Evolutionary conservation across 202 grass and related monocot genomes (phyloP), one percentile per base, ranked within the genome.

Genomic region (Cymbopogon flexuosus): DNA sequence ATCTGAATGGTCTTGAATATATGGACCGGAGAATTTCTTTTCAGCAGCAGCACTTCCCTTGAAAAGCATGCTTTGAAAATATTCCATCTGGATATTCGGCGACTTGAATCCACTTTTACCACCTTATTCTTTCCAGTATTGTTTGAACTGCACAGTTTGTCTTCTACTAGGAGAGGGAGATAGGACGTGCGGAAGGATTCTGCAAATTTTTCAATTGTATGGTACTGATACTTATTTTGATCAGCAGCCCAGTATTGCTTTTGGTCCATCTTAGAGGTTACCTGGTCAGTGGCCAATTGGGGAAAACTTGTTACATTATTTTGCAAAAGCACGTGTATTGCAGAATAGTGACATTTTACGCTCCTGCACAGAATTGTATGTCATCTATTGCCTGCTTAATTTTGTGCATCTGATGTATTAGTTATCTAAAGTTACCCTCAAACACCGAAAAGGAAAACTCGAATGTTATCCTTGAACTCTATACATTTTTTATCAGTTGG

Each of bases 1-100:
- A 98, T 95, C 68, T 98, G 96, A 80, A 98, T 82, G 64, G 70
- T 86, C 81, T 95, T 98, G 90, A 98, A 98, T 82, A 98, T 88
- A 73, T 98, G 96, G 66, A 95, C 70, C 3, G 96, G 84, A 36
- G 88, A 98, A 51, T 95, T 98, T 80, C 92, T 87, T 71, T 91
- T 98, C 34, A 93, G 68, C 27, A 95, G 86, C 65, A 98, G 74
- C 21, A 91, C 58, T 83, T 98, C 96, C 81, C 92, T 94, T 75
- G 90, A 91, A 75, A 98, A 86, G 79, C 96, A 94, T 84, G 96
- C 92, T 77, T 89, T 95, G 90, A 98, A 95, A 84, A 93, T 85
- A 70, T 91, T 81, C 88, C 92, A 91, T 66, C 84, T 91, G 69
- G 92, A 92, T 51, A 98, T 81, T 37, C 19, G 80, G 64, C 69